Evolutionary conservation across 768 basidiomycete genomes (phyloP), one percentile per base, ranked within the genome.

Genomic region (Tricholoma saponaceum): DNA sequence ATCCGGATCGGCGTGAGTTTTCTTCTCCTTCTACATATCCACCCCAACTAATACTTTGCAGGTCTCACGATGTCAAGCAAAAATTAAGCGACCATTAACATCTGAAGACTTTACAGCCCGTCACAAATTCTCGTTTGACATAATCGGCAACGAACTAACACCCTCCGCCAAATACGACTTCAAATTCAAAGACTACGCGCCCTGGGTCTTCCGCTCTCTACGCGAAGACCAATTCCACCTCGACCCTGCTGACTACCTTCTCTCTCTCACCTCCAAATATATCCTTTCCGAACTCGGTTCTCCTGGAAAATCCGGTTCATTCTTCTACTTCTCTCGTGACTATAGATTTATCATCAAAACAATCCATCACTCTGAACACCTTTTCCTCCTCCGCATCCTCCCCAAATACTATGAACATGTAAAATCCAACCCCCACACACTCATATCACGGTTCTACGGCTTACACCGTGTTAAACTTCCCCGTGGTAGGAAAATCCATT

Each of bases 321-420:
- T 99, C 76, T 99, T 99, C 79, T 99, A 98, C 75, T 98, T 98
- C 71, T 97, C 95, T 5, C 83, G 95, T 41, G 96, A 99, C 77
- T 99, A 98, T 68, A 89, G 96, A 2, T 99, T 97, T 78, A 99
- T 99, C 76, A 98, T 99, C 84, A 99, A 99, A 75, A 99, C 96
- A 16, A 98, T 99, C 60, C 91, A 86, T 13, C 93, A 95, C 66
- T 81, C 84, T 33, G 97, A 99, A 69, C 95, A 97, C 79, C 91
- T 92, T 70, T 98, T 95, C 72, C 80, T 99, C 1, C 82, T 95
- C 22, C 79, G 78, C 9, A 91, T 98, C 62, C 82, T 99, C 50
- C 85, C 83, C 64, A 73, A 85, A 46, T 98, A 98, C 71, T 84
- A 96, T 70, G 77, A 79, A 16, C 94, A 98, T 67, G 83, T 98